phyloP scores from a whole-genome alignment of 495 filamentous ascomycete species.

The Aspergillus kassunensis region DNA sequence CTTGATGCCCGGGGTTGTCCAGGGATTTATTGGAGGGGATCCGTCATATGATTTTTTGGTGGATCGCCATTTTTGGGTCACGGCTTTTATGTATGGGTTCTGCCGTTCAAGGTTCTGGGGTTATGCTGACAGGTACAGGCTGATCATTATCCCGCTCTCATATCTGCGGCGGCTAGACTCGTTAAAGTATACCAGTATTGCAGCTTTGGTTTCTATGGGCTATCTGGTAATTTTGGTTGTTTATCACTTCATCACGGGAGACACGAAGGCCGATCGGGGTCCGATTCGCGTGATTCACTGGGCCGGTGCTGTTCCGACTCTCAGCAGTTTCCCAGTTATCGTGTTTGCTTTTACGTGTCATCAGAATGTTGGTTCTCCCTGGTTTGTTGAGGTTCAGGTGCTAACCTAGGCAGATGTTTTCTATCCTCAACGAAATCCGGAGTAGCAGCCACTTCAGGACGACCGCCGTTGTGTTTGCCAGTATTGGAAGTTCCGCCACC shows the following conservation, averaged over 20 bases:
- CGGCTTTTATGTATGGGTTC: constrained; percentile 77
- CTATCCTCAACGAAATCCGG: constrained; percentile 89
- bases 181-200: constrained; percentile 92
- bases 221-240: constrained; percentile 90
- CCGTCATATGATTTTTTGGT: constrained; percentile 66
- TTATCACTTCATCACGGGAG: constrained; percentile 78
- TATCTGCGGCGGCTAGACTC: constrained; percentile 90
- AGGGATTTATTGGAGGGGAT: constrained; percentile 62
- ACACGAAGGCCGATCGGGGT: constrained; percentile 68
- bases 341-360: constrained; percentile 99
- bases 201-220: constrained; percentile 87
- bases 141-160: constrained; percentile 89
- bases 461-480: constrained; percentile 72
- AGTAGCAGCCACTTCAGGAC: constrained; percentile 81
- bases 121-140: constrained; percentile 45
- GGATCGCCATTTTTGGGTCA: constrained; percentile 95
- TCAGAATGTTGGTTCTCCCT: constrained; percentile 66
- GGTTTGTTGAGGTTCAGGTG: neutral
- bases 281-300: constrained; percentile 69
- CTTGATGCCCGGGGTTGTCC: constrained; percentile 90
- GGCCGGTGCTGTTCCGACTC: constrained; percentile 69
- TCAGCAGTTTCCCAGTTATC: constrained; percentile 88
- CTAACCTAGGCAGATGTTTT: constrained; percentile 74
- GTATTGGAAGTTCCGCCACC: constrained; percentile 73
- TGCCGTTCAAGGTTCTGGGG: neutral